Evolutionary conservation across 2,329 filamentous ascomycete species (phyloP), one percentile per base, ranked within the genome.

Genomic region (Pleurostoma richardsiae): DNA sequence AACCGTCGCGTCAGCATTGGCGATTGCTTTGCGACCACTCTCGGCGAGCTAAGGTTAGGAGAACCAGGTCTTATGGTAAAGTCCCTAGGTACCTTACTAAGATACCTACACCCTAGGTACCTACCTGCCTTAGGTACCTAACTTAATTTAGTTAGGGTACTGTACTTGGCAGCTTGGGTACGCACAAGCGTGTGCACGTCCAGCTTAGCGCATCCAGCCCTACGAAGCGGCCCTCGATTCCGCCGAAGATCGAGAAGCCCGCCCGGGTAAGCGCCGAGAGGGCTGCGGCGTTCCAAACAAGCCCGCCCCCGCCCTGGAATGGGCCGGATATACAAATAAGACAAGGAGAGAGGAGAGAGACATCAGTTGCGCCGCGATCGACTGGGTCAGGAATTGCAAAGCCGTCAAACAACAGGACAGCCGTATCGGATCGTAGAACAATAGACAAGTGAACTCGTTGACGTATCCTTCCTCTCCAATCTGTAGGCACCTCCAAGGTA

Each of bases 1-100:
- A 49, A 52, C 40, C 4, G 43, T 52, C 46, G 47, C 50, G 49
- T 52, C 47, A 49, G 48, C 47, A 49, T 11, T 6, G 27, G 41
- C 28, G 19, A 19, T 19, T 19, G 19, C 19, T 19, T 19, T 19
- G 19, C 19, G 19, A 19, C 19, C 19, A 19, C 19, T 19, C 19
- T 19, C 19, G 19, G 19, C 19, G 19, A 19, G 19, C 19, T 19
- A 19, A 19, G 19, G 19, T 19, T 19, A 19, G 19, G 19, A 19
- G 19, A 19, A 19, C 19, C 19, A 19, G 19, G 19, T 19, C 19
- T 19, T 19, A 19, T 19, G 19, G 19, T 19, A 19, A 19, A 19
- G 19, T 19, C 45, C 45, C 39, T 6, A 30, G 28, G 10, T 43
- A 30, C 33, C 33, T n/a, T 36, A 19, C 19, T 19, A 19, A 19